Evolutionary conservation across 345 rosid genomes (phyloP).

Genomic region (Psidium guajava): DNA sequence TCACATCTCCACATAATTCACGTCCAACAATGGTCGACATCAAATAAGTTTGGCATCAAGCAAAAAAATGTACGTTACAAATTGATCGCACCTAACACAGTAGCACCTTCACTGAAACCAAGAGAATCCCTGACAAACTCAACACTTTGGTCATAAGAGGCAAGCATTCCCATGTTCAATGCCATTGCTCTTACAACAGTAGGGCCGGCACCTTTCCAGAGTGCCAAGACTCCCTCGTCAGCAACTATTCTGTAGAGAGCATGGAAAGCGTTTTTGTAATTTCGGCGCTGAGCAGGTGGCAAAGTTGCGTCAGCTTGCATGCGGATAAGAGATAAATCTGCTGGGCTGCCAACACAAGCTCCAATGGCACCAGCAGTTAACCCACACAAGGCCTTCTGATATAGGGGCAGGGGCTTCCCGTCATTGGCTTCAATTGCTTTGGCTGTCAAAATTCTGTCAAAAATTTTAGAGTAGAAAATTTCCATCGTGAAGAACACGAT

Average conservation of each 20-base stretch:
- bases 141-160: constrained; percentile 42
- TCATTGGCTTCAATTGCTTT: constrained; percentile 89
- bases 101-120: constrained; percentile 29
- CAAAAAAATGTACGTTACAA: background rate
- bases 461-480: background rate
- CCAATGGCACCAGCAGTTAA: constrained; percentile 98
- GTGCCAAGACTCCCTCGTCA: constrained; percentile 40
- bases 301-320: constrained; percentile 51
- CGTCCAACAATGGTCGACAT: background rate
- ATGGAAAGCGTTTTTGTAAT: constrained; percentile 37
- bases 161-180: constrained; percentile 54
- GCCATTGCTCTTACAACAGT: constrained; percentile 48
- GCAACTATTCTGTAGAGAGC: constrained; percentile 33
- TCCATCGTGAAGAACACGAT: background rate
- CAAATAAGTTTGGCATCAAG: background rate
- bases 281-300: constrained; percentile 34
- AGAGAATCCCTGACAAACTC: constrained; percentile 35
- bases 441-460: constrained; percentile 29
- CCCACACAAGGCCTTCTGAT: constrained; percentile 97
- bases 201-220: constrained; percentile 52
- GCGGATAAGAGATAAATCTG: constrained; percentile 42
- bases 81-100: constrained; percentile 34
- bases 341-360: constrained; percentile 82
- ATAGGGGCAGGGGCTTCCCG: constrained; percentile 86
- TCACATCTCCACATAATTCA: background rate